Evolutionary conservation across 352 stramenopile genomes (phyloP), one percentile per base, ranked within the genome.

Genomic region (Phytophthora cryptogea): DNA sequence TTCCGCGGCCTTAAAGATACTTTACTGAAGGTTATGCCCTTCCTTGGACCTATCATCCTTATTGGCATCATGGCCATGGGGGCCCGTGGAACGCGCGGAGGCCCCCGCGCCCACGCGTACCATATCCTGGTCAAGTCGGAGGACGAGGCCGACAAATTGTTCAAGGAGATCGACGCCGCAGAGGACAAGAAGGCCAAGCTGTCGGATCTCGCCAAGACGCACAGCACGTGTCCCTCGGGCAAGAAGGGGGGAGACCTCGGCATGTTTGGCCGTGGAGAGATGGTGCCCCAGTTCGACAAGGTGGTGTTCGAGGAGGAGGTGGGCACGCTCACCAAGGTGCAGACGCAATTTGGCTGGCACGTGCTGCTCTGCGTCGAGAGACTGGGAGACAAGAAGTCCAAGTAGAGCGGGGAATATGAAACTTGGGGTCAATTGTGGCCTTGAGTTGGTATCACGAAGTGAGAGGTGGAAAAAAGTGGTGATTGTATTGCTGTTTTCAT

Each of bases 271-370:
- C 77, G 72, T 36, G 80, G 80, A 5, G 65, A 89, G 68, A 93
- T 93, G 84, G 76, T 90, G 53, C 74, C 80, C 3, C 76, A 80
- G 63, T 91, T 93, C 30, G 82, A 93, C 57, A 82, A 83, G 61
- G 60, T 84, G 20, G 74, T 81, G 27, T 90, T 90, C 53, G 73
- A 83, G 11, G 68, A 71, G 32, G 63, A 81, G 20, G 74, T 90
- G 32, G 78, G 72, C 23, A 74, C 74, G 43, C 54, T 90, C 20
- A 54, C 78, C 58, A 85, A 86, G 69, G 76, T 90, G 42, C 51
- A 82, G 53, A 90, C 80, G 37, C 54, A 92, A 71, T 92, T 92
- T 66, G 83, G 83, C 9, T 92, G 76, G 76, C 83, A 92, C 51
- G 67, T 92, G 51, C 56, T 92, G 46, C 72, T 92, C 59, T 90